phyloP scores from a whole-genome alignment of 495 filamentous ascomycete genomes.

The Aspergillus carlsbadensis region DNA sequence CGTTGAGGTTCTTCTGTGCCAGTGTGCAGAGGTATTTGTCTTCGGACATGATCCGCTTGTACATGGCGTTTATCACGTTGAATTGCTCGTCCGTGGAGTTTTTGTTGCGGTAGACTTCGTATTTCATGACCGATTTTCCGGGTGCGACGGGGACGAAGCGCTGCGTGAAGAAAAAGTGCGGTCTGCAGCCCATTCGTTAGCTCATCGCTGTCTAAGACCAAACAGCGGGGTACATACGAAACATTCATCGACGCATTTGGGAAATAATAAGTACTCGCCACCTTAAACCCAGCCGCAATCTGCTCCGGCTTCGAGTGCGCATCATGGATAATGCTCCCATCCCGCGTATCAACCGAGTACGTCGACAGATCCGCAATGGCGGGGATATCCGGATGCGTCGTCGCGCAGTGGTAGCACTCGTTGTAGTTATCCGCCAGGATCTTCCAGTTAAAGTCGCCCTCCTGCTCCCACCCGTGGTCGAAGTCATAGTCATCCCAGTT shows the following conservation, averaged over 20 bases:
- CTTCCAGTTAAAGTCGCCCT: slow-evolving; percentile 53
- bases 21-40: slow-evolving; percentile 44
- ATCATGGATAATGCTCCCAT: slow-evolving; percentile 42
- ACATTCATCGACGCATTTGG: slow-evolving; percentile 46
- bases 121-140: slow-evolving; percentile 35
- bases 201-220: slow-evolving; percentile 2
- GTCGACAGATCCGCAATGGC: slow-evolving; percentile 40
- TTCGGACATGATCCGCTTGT: slow-evolving; percentile 46
- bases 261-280: slow-evolving; percentile 45
- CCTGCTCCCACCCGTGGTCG: slow-evolving; percentile 48
- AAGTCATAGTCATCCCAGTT: slow-evolving; percentile 48
- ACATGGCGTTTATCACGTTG: slow-evolving; percentile 36
- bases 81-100: slow-evolving; percentile 43
- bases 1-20: slow-evolving; percentile 45
- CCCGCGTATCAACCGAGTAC: slow-evolving; percentile 42
- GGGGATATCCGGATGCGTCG: slow-evolving; percentile 47
- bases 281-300: slow-evolving; percentile 26
- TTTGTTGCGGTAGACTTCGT: slow-evolving; percentile 52
- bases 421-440: slow-evolving; percentile 50
- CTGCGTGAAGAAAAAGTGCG: slow-evolving; percentile 49
- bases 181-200: slow-evolving; percentile 17
- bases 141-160: slow-evolving; percentile 43
- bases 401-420: slow-evolving; percentile 54
- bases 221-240: slow-evolving; percentile 25
- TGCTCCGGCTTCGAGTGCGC: slow-evolving; percentile 38